Percentiles rank a stretch among this genome's conserved stretches.
These are phyloP conservation scores for Bremia lactucae DNA, from an alignment of 352 stramenopile species.

Conservation along the genomic window DNA sequence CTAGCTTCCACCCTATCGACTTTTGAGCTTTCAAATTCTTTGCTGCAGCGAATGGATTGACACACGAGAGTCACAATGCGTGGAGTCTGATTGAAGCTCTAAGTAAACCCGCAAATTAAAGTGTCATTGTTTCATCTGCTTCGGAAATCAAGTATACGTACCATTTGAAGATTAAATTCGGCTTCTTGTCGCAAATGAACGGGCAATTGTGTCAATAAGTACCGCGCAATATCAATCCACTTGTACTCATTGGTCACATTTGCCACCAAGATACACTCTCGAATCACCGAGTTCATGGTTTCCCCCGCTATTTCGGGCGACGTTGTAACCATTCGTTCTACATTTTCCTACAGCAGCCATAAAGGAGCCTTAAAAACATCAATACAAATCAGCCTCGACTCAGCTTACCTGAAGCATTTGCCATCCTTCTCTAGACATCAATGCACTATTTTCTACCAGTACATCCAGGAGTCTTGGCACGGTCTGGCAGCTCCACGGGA, in stretches of 20 bases:
- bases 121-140: neutral
- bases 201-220: conserved; percentile 39
- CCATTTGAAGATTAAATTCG: conserved; percentile 76
- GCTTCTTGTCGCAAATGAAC: conserved; percentile 49
- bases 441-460: conserved; percentile 32
- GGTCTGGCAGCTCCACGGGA: conserved; percentile 47
- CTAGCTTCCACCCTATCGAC: no score
- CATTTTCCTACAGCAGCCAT: conserved; percentile 30
- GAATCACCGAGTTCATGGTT: conserved; percentile 51
- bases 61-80: conserved; percentile 34
- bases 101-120: neutral
- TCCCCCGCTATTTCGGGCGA: conserved; percentile 26
- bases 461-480: conserved; percentile 49
- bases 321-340: conserved; percentile 35
- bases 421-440: conserved; percentile 42
- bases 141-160: no score
- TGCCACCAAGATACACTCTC: conserved; percentile 47
- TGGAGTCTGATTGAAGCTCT: conserved; percentile 54
- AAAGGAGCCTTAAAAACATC: no score
- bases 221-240: conserved; percentile 45
- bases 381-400: conserved; percentile 1
- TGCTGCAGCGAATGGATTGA: conserved; percentile 31
- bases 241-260: conserved; percentile 27
- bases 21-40: conserved; percentile 4
- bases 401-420: conserved; percentile 37